Evolutionary conservation across 495 filamentous ascomycete genomes (phyloP), one percentile per base, ranked within the genome.

Genomic region (Aspergillus incahuasiensis): DNA sequence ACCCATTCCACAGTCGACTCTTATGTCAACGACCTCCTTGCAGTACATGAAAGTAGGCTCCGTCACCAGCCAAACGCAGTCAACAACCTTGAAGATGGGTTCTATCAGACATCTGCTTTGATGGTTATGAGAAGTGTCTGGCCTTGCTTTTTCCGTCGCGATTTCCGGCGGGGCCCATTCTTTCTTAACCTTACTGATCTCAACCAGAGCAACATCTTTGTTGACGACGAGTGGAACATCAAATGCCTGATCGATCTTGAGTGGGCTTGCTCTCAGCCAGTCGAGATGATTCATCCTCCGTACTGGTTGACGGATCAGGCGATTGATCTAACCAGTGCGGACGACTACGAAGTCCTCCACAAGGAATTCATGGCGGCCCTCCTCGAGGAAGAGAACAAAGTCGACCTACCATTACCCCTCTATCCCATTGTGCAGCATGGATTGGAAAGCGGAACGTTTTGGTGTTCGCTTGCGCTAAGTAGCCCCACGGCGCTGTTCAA

Each of bases 251-350:
- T 75, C 0, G 69, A 75, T 47, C 60, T 68, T 32, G 71, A 74
- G 56, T 75, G 66, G 71, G 67, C 69, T 6, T 74, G 70, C 56
- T 61, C 69, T 49, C 57, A 45, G 11, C 70, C 69, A 39, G 60
- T 63, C 5, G 67, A 74, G 55, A 66, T 70, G 62, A 58, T 71
- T 19, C 53, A 57, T 35, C 62, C 69, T 49, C 66, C 66, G 16
- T 58, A 62, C 34, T 75, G 69, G 72, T 56, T 75, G 30, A 64
- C 67, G 12, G 63, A 61, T 39, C 21, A 61, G 22, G 48, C 54
- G 48, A 58, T 70, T 16, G 67, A 68, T 58, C 8, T 38, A 30
- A 61, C 72, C 45, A 38, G 40, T 13, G 5, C 25, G 6, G 54
- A 54, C 19, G 62, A 56, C 8, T 67, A 68, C 50, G 51, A 53